Percentiles rank a stretch among this genome's conserved stretches.
Evolutionary conservation across 2,329 filamentous ascomycete species (phyloP).

Genomic region (Exophiala sp.): DNA sequence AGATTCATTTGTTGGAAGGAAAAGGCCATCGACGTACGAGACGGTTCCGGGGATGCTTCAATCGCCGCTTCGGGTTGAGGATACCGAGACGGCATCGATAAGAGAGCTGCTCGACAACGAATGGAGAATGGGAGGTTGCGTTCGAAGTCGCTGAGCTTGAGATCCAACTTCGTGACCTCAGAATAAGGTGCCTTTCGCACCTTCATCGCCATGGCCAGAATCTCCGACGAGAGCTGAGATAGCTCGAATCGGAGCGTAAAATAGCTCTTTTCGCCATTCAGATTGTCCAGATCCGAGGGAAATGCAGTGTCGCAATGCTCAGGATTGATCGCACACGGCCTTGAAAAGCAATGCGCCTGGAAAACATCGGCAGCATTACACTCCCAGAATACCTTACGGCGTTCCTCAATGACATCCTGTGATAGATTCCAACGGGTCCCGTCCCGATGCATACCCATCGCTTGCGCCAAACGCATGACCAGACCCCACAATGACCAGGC

Average conservation of each 20-base stretch:
- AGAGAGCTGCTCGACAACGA: slow-evolving; percentile 11
- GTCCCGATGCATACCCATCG: slow-evolving; percentile 16
- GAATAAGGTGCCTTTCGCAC: slow-evolving; percentile 12
- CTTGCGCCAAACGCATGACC: slow-evolving; percentile 13
- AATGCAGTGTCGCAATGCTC: slow-evolving; percentile 17
- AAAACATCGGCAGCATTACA: slow-evolving; percentile 14
- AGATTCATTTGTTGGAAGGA: slow-evolving; percentile 16
- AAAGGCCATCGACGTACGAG: slow-evolving; percentile 10
- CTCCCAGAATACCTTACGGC: slow-evolving; percentile 17
- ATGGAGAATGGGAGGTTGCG: slow-evolving; percentile 7
- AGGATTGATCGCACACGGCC: slow-evolving; percentile 10
- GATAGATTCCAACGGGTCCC: slow-evolving; percentile 13
- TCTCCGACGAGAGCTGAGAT: slow-evolving; percentile 16
- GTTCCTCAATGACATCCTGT: slow-evolving; percentile 9
- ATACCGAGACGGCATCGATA: slow-evolving; percentile 15
- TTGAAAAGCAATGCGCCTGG: slow-evolving; percentile 14
- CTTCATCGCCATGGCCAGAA: slow-evolving; percentile 14
- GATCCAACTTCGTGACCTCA: slow-evolving; percentile 6
- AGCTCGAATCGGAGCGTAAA: slow-evolving; percentile 11
- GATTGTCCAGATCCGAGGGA: slow-evolving; percentile 4
- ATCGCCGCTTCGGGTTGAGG: slow-evolving; percentile 7
- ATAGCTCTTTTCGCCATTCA: slow-evolving; percentile 14
- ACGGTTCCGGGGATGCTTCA: slow-evolving; percentile 12
- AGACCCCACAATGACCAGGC: slow-evolving; percentile 14
- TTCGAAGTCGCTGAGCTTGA: slow-evolving; percentile 11